Conservation (phyloP, 371 early-diverging fungal genomes). For the Phascolomyces articulosus region DNA sequence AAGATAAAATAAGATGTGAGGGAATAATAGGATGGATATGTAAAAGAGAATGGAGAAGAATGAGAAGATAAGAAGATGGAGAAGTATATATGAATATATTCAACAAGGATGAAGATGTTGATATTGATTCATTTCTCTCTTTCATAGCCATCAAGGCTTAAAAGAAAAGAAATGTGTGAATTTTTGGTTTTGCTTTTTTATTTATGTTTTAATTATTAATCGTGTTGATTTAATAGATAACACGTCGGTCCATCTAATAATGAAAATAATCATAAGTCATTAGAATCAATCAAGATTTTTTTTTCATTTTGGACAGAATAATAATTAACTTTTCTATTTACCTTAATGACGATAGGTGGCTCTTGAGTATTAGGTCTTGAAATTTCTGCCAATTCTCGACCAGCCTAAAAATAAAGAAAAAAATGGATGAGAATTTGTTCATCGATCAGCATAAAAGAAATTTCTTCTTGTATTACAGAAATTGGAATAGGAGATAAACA, state of each 20-base stretch:
- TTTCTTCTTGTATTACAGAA: too few relatives aligned
- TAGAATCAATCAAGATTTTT: background rate
- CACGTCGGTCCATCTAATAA: conserved; percentile 14
- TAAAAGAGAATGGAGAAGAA: too few relatives aligned
- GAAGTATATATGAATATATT: too few relatives aligned
- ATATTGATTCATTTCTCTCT: too few relatives aligned
- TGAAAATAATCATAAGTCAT: background rate
- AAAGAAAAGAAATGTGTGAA: too few relatives aligned
- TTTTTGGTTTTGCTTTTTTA: background rate
- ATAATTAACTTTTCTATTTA: background rate
- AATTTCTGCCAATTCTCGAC: conserved; percentile 84
- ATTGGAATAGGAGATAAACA: background rate
- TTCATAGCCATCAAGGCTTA: too few relatives aligned
- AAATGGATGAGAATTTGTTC: background rate
- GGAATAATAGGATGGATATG: too few relatives aligned
- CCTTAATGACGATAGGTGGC: conserved; percentile 84
- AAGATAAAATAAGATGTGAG: too few relatives aligned
- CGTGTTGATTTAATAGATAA: conserved; percentile 13
- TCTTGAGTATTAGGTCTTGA: conserved; percentile 78
- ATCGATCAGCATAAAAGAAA: background rate
- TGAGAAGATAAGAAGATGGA: too few relatives aligned
- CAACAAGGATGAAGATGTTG: too few relatives aligned
- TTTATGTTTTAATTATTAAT: background rate
- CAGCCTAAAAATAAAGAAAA: conserved; percentile 38
- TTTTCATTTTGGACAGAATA: background rate